Conservation (phyloP, 441 rosid genomes). For the Arabidopsis hybrid region DNA sequence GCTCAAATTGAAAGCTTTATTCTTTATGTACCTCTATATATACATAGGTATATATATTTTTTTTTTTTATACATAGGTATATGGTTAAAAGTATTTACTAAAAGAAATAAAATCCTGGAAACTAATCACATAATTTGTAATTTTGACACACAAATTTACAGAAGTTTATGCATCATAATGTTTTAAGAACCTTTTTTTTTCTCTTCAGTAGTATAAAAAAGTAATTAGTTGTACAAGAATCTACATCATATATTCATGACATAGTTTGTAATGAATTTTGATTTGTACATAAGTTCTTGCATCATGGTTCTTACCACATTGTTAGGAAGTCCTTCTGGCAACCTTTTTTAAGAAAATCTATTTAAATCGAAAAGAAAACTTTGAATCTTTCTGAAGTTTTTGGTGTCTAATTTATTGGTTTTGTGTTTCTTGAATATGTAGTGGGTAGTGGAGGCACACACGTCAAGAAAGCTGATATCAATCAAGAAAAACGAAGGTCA, state of each 20-base stretch:
- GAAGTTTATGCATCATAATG: not conserved
- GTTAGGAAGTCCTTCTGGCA: constrained; percentile 4
- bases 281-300: constrained; percentile 11
- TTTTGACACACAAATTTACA: not conserved
- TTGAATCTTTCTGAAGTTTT: not conserved
- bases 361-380: not conserved
- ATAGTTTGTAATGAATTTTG: not conserved
- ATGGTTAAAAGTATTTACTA: not conserved
- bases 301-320: constrained; percentile 29
- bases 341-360: not conserved
- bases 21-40: not conserved
- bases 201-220: constrained; percentile 8
- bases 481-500: constrained; percentile 37
- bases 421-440: constrained; percentile 9
- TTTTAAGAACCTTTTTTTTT: not conserved
- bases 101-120: not conserved
- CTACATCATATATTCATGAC: constrained; percentile 21
- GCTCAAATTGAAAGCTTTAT: not conserved
- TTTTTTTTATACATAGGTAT: no score
- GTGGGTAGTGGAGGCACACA: constrained; percentile 43
- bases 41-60: no score
- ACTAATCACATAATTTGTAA: constrained; percentile 1
- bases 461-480: constrained; percentile 36
- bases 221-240: not conserved
- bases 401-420: constrained; percentile 1